Evolutionary conservation across 2,329 filamentous ascomycete genomes (phyloP).

Genomic region (Capronia americana): DNA sequence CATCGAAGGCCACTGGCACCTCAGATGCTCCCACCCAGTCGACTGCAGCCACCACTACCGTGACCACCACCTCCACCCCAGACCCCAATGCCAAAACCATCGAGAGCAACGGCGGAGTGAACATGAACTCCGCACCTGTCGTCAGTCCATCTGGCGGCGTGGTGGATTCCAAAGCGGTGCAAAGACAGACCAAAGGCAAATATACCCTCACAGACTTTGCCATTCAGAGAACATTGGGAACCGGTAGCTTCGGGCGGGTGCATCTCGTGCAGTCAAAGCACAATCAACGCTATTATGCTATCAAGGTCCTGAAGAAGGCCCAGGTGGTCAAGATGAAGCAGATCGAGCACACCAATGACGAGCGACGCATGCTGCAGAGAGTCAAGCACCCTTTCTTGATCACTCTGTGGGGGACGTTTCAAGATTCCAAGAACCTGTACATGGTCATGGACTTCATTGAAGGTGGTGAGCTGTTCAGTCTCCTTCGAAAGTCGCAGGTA

Average conservation of each 20-base stretch:
- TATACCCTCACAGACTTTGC: conserved; percentile 92
- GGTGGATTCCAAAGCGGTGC: conserved; percentile 45
- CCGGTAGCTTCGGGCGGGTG: conserved; percentile 94
- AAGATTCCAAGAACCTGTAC: conserved; percentile 93
- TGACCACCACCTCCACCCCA: conserved; percentile 37
- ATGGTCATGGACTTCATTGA: conserved; percentile 99
- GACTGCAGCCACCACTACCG: conserved; percentile 34
- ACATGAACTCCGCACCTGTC: conserved; percentile 37
- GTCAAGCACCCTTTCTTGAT: conserved; percentile 98
- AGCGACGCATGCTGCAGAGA: conserved; percentile 91
- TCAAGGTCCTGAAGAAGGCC: conserved; percentile 98
- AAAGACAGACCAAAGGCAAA: conserved; percentile 89
- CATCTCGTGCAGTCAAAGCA: conserved; percentile 97
- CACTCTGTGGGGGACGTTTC: conserved; percentile 97
- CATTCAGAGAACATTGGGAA: conserved; percentile 89
- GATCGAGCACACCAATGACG: conserved; percentile 98
- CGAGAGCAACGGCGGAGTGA: conserved; percentile 40
- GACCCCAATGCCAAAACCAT: conserved; percentile 39
- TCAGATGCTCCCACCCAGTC: conserved; percentile 44
- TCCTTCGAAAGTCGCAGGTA: conserved; percentile 90
- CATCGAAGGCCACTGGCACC: conserved; percentile 40
- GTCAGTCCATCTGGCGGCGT: conserved; percentile 32
- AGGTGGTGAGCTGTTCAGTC: conserved; percentile 93
- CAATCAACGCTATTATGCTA: conserved; percentile 96
- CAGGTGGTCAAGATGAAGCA: conserved; percentile 99